Evolutionary conservation across 2,329 filamentous ascomycete species (phyloP).

Genomic region (Penicillium freii): DNA sequence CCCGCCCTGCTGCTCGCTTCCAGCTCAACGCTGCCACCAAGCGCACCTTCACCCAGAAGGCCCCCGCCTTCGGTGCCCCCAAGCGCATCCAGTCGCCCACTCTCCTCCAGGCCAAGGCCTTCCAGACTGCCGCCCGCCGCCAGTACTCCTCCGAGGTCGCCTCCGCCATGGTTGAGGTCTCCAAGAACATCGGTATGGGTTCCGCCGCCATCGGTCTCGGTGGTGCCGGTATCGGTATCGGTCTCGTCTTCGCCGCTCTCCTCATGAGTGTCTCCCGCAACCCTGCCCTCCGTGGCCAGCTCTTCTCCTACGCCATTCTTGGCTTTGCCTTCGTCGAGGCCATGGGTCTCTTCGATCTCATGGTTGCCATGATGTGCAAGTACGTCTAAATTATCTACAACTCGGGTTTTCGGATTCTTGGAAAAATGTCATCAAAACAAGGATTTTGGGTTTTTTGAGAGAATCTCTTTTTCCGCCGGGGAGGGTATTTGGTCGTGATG

Average conservation of each 20-base stretch:
- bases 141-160: conserved; percentile 86
- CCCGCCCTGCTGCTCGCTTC: conserved; percentile 70
- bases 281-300: conserved; percentile 89
- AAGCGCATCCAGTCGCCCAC: conserved; percentile 70
- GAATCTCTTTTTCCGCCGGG: conserved; percentile 22
- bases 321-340: conserved; percentile 94
- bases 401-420: conserved; percentile 13
- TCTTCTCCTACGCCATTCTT: conserved; percentile 94
- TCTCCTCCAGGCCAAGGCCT: conserved; percentile 65
- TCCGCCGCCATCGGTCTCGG: conserved; percentile 87
- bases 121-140: conserved; percentile 61
- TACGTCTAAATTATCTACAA: conserved; percentile 54
- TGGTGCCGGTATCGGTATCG: conserved; percentile 92
- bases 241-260: conserved; percentile 88
- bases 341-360: conserved; percentile 74
- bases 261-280: conserved; percentile 89
- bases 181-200: conserved; percentile 88
- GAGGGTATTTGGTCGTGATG: conserved; percentile 33
- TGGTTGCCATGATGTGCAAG: conserved; percentile 93
- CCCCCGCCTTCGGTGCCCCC: conserved; percentile 61
- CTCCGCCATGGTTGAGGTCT: conserved; percentile 80
- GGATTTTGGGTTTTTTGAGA: conserved; percentile 10
- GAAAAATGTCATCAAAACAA: conserved; percentile 12
- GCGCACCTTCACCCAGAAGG: conserved; percentile 60
- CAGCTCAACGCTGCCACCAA: conserved; percentile 65